phyloP scores from a whole-genome alignment of 2,329 filamentous ascomycete species.

The Aspergillus intermedius region DNA sequence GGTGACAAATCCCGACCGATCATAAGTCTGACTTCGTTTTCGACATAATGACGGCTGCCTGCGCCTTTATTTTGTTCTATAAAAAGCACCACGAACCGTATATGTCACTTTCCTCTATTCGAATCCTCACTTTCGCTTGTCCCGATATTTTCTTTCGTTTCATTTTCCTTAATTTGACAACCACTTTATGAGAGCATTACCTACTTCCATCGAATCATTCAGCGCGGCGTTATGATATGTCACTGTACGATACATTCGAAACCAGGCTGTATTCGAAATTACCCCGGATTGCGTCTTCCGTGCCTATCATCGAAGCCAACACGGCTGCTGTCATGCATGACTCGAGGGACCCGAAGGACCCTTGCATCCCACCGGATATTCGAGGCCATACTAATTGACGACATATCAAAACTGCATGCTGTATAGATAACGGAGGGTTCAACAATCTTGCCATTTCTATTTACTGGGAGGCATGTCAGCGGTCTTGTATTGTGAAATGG shows the following conservation, averaged over 20 bases:
- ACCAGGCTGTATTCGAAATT: too few species aligned
- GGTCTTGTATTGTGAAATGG: constrained; percentile 15
- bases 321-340: neutral
- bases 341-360: neutral
- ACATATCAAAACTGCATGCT: neutral
- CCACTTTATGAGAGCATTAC: constrained; percentile 11
- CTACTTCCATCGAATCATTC: constrained; percentile 17
- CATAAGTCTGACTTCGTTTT: constrained; percentile 10
- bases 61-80: constrained; percentile 6
- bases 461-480: constrained; percentile 7
- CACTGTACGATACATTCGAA: constrained; percentile 8
- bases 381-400: neutral
- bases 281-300: too few species aligned
- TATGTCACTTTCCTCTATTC: constrained; percentile 7
- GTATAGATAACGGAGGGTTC: constrained; percentile 1
- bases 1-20: constrained; percentile 30
- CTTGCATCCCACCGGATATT: neutral
- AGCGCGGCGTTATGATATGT: constrained; percentile 25
- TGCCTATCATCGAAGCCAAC: too few species aligned
- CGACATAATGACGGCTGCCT: neutral
- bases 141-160: constrained; percentile 2
- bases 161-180: neutral
- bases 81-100: constrained; percentile 11
- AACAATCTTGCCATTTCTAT: neutral
- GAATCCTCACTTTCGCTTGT: constrained; percentile 7